Evolutionary conservation across 2,329 filamentous ascomycete genomes (phyloP).

Genomic region (Diaporthe aspalathi): DNA sequence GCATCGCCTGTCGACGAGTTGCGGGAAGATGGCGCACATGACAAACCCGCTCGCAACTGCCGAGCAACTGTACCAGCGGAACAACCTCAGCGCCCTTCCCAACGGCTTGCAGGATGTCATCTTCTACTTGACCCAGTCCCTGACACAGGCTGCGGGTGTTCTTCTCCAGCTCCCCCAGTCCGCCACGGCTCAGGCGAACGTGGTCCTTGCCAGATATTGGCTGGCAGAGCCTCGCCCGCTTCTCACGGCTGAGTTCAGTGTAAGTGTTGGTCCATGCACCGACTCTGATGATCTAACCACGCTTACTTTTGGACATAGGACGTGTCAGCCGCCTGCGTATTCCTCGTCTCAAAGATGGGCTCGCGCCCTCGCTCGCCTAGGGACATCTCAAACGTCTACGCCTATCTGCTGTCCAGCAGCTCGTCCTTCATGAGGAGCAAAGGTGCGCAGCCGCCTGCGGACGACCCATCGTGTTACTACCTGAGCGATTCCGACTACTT

Average conservation of each 20-base stretch:
- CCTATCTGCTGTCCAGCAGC: slow-evolving; percentile 76
- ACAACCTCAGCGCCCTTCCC: slow-evolving; percentile 69
- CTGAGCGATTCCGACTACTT: slow-evolving; percentile 80
- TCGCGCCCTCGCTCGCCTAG: slow-evolving; percentile 80
- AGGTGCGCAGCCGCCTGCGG: slow-evolving; percentile 45
- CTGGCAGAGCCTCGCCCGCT: slow-evolving; percentile 61
- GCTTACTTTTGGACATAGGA: slow-evolving; percentile 64
- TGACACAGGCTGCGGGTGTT: slow-evolving; percentile 83
- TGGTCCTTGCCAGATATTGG: slow-evolving; percentile 86
- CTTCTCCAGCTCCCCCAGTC: slow-evolving; percentile 88
- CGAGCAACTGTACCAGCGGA: slow-evolving; percentile 72
- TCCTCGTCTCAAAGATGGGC: slow-evolving; percentile 85
- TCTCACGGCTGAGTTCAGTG: slow-evolving; percentile 69
- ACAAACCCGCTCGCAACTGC: slow-evolving; percentile 78
- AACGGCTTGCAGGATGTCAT: slow-evolving; percentile 77
- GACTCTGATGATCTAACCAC: neutral
- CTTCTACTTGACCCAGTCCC: slow-evolving; percentile 76
- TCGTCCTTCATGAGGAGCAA: slow-evolving; percentile 63
- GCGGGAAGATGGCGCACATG: slow-evolving; percentile 66
- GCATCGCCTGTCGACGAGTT: neutral
- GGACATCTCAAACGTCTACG: slow-evolving; percentile 86
- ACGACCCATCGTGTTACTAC: slow-evolving; percentile 69
- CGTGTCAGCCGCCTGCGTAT: slow-evolving; percentile 83
- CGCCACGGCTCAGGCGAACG: slow-evolving; percentile 85
- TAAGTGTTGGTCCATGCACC: slow-evolving; percentile 44